Conservation (phyloP, 176 grass and related monocot genomes). For the Lolium perenne region DNA sequence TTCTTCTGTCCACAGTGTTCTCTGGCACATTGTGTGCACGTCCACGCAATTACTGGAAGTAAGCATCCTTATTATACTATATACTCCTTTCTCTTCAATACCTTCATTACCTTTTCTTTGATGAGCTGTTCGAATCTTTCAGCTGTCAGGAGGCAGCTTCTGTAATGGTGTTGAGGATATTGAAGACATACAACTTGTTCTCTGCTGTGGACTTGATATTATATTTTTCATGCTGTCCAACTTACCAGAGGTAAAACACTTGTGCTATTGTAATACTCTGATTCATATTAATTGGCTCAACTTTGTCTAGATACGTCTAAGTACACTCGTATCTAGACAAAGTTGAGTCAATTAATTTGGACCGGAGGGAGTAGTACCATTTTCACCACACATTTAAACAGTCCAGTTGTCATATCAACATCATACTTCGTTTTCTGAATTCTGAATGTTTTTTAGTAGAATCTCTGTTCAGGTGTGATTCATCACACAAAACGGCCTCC, state of each 20-base stretch:
- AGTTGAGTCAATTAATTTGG: too few relatives aligned
- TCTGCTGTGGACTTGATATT: slow-evolving; percentile 79
- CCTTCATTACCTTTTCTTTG: slow-evolving; percentile 40
- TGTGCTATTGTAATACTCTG: slow-evolving; percentile 6
- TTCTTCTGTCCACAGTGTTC: slow-evolving; percentile 72
- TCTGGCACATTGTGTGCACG: slow-evolving; percentile 63
- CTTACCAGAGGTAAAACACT: slow-evolving; percentile 68
- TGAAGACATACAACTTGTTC: slow-evolving; percentile 68
- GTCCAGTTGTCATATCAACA: too few relatives aligned
- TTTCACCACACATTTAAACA: too few relatives aligned
- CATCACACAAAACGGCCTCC: too few relatives aligned
- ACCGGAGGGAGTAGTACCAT: too few relatives aligned
- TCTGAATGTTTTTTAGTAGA: too few relatives aligned
- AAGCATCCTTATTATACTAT: slow-evolving; percentile 36
- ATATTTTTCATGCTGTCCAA: slow-evolving; percentile 56
- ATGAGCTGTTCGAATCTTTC: slow-evolving; percentile 38
- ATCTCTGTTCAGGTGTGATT: too few relatives aligned
- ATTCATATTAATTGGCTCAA: too few relatives aligned
- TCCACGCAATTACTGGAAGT: slow-evolving; percentile 67
- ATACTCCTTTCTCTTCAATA: slow-evolving; percentile 41
- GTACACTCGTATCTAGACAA: too few relatives aligned
- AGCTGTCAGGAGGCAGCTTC: slow-evolving; percentile 55
- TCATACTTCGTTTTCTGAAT: too few relatives aligned
- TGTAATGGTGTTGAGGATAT: slow-evolving; percentile 57
- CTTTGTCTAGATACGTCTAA: too few relatives aligned